Evolutionary conservation across 441 rosid genomes (phyloP).

Genomic region (Jatropha podagrica): DNA sequence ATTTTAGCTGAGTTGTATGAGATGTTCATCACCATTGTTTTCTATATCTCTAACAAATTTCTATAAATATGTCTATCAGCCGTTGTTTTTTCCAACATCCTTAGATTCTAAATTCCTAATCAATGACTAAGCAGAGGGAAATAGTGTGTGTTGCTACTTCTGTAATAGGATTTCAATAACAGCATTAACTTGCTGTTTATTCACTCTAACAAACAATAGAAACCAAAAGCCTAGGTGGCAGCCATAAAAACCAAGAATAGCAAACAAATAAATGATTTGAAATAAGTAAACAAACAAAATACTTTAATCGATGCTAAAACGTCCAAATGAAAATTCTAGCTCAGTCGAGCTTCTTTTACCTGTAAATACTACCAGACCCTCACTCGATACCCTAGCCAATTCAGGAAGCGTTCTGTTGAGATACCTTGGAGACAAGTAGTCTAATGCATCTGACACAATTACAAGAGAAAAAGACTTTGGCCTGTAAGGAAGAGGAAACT

Average conservation of each 20-base stretch:
- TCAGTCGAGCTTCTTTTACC: slow-evolving; percentile 33
- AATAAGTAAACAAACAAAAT: not conserved
- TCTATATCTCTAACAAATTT: not conserved
- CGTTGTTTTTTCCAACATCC: not conserved
- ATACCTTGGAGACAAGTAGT: slow-evolving; percentile 72
- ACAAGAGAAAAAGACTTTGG: slow-evolving; percentile 66
- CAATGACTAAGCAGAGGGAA: not conserved
- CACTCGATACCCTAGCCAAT: slow-evolving; percentile 58
- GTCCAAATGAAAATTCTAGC: not conserved
- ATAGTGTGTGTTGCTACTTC: not conserved
- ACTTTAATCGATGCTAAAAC: not conserved
- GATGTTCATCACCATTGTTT: not conserved
- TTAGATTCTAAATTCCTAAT: not conserved
- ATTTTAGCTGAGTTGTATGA: not conserved
- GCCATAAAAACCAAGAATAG: not conserved
- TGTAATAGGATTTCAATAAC: not conserved
- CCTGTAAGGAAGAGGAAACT: slow-evolving; percentile 61
- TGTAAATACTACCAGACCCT: slow-evolving; percentile 57
- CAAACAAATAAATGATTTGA: not conserved
- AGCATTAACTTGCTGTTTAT: not conserved
- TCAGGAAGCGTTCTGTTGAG: slow-evolving; percentile 65
- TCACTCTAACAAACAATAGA: not conserved
- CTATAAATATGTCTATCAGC: not conserved
- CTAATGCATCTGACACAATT: slow-evolving; percentile 64
- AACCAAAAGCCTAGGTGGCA: not conserved